These are phyloP conservation scores for Lipomyces yamadae DNA, from an alignment of 805 yeast species.

Conservation along the genomic window DNA sequence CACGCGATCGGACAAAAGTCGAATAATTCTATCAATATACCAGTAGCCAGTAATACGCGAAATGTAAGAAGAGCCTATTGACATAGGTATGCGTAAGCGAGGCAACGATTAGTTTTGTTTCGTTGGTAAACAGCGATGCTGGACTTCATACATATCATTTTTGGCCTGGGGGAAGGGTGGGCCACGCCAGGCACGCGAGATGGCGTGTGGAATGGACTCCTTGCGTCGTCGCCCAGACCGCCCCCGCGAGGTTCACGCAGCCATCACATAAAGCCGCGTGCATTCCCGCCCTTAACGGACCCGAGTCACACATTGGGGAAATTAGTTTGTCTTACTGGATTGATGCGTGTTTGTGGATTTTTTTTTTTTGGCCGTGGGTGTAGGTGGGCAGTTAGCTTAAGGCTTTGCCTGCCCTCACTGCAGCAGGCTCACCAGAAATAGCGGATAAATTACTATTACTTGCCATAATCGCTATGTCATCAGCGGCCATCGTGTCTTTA, in stretches of 20 bases:
- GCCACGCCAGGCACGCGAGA: background rate
- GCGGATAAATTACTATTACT: too few relatives aligned
- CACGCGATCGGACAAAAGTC: background rate
- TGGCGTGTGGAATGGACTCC: constrained; percentile 1
- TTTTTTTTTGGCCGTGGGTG: too few relatives aligned
- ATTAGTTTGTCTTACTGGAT: too few relatives aligned
- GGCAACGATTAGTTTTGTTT: background rate
- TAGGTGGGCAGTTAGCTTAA: too few relatives aligned
- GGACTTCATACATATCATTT: background rate
- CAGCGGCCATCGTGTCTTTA: too few relatives aligned
- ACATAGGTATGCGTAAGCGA: background rate
- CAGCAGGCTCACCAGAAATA: too few relatives aligned
- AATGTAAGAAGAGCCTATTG: background rate
- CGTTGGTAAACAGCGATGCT: background rate
- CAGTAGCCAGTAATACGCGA: background rate
- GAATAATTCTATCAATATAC: background rate
- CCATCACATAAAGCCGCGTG: background rate
- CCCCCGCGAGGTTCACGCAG: background rate
- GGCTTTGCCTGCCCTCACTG: too few relatives aligned
- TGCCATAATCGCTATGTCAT: too few relatives aligned
- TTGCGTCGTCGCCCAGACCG: background rate
- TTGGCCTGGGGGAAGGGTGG: background rate
- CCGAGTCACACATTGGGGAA: too few relatives aligned
- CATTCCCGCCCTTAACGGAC: background rate
- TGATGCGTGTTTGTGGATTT: too few relatives aligned